Evolutionary conservation across 345 rosid genomes (phyloP).

Genomic region (Fremontodendron californicum): DNA sequence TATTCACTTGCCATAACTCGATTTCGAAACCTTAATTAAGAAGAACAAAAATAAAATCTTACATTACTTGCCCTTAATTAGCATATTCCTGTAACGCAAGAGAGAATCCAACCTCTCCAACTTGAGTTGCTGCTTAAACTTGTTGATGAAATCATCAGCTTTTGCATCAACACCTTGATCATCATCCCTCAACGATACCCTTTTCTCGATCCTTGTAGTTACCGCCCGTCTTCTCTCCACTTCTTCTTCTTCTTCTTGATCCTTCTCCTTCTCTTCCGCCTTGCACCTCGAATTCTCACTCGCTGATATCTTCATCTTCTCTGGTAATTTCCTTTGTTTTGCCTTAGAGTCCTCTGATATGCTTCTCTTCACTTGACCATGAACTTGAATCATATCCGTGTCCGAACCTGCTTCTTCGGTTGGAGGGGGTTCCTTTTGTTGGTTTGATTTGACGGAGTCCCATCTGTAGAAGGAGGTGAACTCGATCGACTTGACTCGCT

Average conservation of each 20-base stretch:
- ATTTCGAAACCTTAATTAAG: background rate
- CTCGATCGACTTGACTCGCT: constrained; percentile 17
- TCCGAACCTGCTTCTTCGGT: constrained; percentile 5
- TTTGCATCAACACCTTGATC: constrained; percentile 7
- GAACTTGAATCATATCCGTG: constrained; percentile 3
- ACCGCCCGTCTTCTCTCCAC: constrained; percentile 1
- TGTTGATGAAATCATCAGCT: constrained; percentile 15
- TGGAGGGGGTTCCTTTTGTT: background rate
- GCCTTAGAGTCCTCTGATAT: constrained; percentile 35
- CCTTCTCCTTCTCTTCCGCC: constrained; percentile 13
- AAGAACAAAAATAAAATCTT: background rate
- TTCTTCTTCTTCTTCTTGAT: background rate
- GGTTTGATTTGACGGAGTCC: background rate
- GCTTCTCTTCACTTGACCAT: constrained; percentile 32
- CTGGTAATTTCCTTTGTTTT: constrained; percentile 13
- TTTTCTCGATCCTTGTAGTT: constrained; percentile 5
- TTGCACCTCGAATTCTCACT: constrained; percentile 49
- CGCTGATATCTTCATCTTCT: constrained; percentile 63
- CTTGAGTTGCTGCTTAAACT: constrained; percentile 10
- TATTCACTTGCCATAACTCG: background rate
- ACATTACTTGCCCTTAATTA: constrained; percentile 6
- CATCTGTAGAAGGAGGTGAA: constrained; percentile 13
- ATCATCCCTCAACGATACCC: background rate
- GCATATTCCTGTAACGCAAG: constrained; percentile 7
- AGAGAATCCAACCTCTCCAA: constrained; percentile 21